Evolutionary conservation across 352 stramenopile genomes (phyloP), one percentile per base, ranked within the genome.

Genomic region (Pythium scleroteichum): DNA sequence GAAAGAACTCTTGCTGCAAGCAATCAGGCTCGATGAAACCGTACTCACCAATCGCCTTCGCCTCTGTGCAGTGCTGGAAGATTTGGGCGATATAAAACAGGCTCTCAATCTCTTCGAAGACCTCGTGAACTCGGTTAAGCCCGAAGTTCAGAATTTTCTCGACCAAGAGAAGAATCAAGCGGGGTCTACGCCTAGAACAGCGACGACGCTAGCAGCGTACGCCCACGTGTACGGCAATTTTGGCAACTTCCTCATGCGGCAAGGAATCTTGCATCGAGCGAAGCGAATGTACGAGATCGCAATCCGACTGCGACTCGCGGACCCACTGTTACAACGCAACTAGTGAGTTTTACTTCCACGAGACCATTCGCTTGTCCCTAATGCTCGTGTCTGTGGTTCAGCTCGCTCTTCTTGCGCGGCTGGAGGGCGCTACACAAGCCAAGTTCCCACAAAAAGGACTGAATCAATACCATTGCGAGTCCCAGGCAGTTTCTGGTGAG

Each of bases 211-310:
- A n/a, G 13, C 4, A 16, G 17, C 2, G 39, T 54, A 20, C 10
- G 66, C 60, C 1, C 66, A 66, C 26, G 46, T 66, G 10, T 66
- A 60, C 29, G 60, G 66, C 17, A 66, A 69, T 44, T 73, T 59
- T 38, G 66, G 60, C 6, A 66, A 69, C 19, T 69, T 62, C 14
- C 54, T 69, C 32, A 35, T 24, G 7, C 33, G 50, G 2, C 49
- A 23, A 14, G 38, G 35, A 0, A 40, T 33, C 33, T 53, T 22
- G 16, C 35, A 58, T 16, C 35, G 46, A 23, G 66, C 66, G 17
- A 73, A 69, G 38, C 26, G 14, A 13, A 60, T 51, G 42, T 69
- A 73, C 56, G 33, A 52, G 27, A 61, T 57, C 3, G 65, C 65
- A 9, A 14, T 69, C 29, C 9, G 27, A 17, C 24, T 68, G 26